Base-by-base conservation (phyloP, 441 rosid species). In the Macaranga tanarius region DNA sequence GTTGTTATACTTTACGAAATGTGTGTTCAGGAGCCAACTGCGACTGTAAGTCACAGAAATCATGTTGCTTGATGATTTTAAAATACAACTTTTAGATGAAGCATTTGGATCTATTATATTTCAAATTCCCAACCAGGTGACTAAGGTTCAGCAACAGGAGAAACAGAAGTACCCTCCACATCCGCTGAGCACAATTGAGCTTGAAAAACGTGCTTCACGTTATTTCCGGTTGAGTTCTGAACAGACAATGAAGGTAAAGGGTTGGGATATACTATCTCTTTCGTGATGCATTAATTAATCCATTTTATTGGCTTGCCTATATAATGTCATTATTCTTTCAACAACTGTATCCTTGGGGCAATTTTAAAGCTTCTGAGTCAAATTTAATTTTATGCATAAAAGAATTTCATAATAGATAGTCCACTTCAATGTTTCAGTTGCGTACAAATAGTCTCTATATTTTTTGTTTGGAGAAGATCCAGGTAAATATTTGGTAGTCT, bases 141-240 rank as follows among this genome's bases (percentile, higher is more conserved):
- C 86, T 74, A 88, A 86, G 60, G 97, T 92, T 73, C 90, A 79
- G 65, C 92, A 88, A 59, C 91, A 85, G 81, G 98, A 95, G 84
- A 88, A 83, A 73, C 83, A 79, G 57, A 92, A 92, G 71, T 86
- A 88, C 80, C 96, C 99, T 83, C 98, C 98, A 70, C 76, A 88
- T 86, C 99, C 99, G 62, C 84, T 95, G 88, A 95, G 85, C 82
- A 95, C 99, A 50, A 88, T 92, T 84, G 99, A 95, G 81, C 93
- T 92, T 83, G 97, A 90, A 77, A 92, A 92, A 78, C 97, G 98
- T 34, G 96, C 99, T 83, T 95, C 98, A 31, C 87, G 98, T 74
- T 92, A 87, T 83, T 95, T 95, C 75, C 89, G 88, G 61, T 86
- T 92, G 89, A 95, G 98, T 84, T 95, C 99, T 62, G 98, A 95